Conservation (phyloP, 306 rosid species). For the Glycine latifolia region DNA sequence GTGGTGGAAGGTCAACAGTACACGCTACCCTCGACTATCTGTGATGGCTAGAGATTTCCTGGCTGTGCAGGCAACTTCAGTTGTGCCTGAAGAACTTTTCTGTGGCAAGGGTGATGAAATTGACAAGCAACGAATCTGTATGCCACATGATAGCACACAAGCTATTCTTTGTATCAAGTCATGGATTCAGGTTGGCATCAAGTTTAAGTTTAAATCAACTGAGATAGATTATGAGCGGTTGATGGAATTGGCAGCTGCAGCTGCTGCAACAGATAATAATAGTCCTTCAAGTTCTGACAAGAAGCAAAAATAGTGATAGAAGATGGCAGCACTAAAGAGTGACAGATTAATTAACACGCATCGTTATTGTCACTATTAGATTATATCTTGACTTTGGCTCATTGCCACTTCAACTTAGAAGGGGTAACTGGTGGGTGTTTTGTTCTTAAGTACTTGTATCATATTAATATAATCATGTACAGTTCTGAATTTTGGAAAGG, state of each 20-base stretch:
- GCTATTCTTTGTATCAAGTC: conserved; percentile 85
- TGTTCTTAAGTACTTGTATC: conserved; percentile 45
- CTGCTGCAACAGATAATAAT: conserved; percentile 48
- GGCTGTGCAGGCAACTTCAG: conserved; percentile 87
- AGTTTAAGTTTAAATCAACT: conserved; percentile 65
- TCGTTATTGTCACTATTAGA: conserved; percentile 12
- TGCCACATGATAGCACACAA: conserved; percentile 80
- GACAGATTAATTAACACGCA: conserved; percentile 32
- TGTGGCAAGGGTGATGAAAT: conserved; percentile 85
- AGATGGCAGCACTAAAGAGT: conserved; percentile 23
- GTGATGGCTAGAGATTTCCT: conserved; percentile 95
- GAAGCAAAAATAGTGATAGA: conserved; percentile 47
- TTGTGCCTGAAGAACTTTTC: conserved; percentile 87
- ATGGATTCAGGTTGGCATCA: conserved; percentile 85
- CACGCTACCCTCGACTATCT: conserved; percentile 89
- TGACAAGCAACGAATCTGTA: conserved; percentile 73
- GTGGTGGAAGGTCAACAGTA: conserved; percentile 93
- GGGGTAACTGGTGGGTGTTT: conserved; percentile 37
- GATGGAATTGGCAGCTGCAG: conserved; percentile 55
- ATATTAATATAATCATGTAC: conserved; percentile 52
- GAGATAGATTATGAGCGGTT: conserved; percentile 62
- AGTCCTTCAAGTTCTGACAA: conserved; percentile 54
- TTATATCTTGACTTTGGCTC: conserved; percentile 42
- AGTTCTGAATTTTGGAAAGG: conserved; percentile 47
- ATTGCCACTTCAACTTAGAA: conserved; percentile 36